Evolutionary conservation across 2,329 filamentous ascomycete species (phyloP), one percentile per base, ranked within the genome.

Genomic region (Penicillium sp.): DNA sequence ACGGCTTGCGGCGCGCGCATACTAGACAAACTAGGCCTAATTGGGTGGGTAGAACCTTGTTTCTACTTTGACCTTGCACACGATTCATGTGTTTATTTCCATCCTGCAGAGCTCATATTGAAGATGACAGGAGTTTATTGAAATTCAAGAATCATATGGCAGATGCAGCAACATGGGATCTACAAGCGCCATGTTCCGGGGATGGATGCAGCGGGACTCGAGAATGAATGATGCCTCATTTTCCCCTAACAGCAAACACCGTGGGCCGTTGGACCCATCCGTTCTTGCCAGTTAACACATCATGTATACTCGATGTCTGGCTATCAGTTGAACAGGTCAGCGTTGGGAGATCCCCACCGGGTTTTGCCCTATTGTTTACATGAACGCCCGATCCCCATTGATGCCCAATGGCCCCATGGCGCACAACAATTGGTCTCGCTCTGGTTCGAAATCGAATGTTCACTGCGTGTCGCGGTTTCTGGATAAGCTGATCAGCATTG

Each of bases 391-490:
- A 61, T 50, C 42, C 42, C 47, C 42, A 24, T 60, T 61, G 58
- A 55, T 61, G 59, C 59, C 59, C 59, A 61, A 61, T 59, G 57
- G 13, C 43, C 38, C 25, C 50, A 56, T 60, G 57, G 56, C 56
- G 43, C 46, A 47, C 47, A 23, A 39, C 57, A 56, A 59, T 56
- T 60, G 56, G 56, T 47, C 50, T 60, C 49, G 47, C 54, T 53
- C 53, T 49, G 39, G 59, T 54, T 45, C 44, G 46, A 42, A 56
- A 52, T 60, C 38, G 46, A 61, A 61, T 56, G 15, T 50, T 52
- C 39, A 44, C 49, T 58, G 57, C 42, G 50, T 31, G 44, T 52
- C 47, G 18, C 46, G 46, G 35, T 44, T 51, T 52, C 28, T 45
- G 43, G 32, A 33, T 53, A 42, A 40, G 45, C 46, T 42, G 47